These are phyloP conservation scores for Phaeotremella fagi DNA, from an alignment of 768 basidiomycete species.

Conservation along the genomic window DNA sequence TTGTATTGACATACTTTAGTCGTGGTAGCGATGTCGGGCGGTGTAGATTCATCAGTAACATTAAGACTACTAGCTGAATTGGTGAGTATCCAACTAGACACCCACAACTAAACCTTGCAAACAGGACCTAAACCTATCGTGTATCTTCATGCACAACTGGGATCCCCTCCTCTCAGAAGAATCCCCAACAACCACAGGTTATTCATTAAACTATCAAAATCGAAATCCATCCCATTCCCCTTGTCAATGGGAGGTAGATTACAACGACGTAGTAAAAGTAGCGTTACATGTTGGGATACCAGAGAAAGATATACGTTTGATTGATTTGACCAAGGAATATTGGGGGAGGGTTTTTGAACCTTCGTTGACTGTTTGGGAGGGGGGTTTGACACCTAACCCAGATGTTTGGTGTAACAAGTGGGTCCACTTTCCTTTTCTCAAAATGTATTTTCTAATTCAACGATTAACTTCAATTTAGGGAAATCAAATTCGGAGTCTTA, in stretches of 20 bases:
- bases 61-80: conserved; percentile 69
- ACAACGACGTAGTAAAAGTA: conserved; percentile 80
- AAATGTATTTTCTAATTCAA: neutral
- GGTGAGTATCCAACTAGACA: conserved; percentile 49
- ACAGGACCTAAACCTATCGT: conserved; percentile 75
- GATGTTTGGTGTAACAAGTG: conserved; percentile 89
- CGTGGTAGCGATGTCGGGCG: conserved; percentile 88
- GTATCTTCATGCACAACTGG: conserved; percentile 96
- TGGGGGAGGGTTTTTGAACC: conserved; percentile 91
- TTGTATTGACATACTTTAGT: conserved; percentile 55
- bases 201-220: conserved; percentile 30
- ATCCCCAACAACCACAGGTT: conserved; percentile 55
- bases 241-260: conserved; percentile 95
- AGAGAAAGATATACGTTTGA: conserved; percentile 11
- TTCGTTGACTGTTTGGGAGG: conserved; percentile 68
- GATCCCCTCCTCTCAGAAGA: conserved; percentile 38
- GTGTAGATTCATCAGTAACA: conserved; percentile 87
- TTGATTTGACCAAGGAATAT: conserved; percentile 85
- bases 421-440: conserved; percentile 8
- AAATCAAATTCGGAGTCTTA: conserved; percentile 86
- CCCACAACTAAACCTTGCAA: neutral
- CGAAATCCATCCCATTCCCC: conserved; percentile 61
- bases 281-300: conserved; percentile 58
- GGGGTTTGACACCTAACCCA: conserved; percentile 81
- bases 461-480: too few species aligned